A percentile compares a stretch with the other conserved stretches of the same genome.
Conservation (phyloP, 495 filamentous ascomycete genomes). For the Xylaria flabelliformis region DNA sequence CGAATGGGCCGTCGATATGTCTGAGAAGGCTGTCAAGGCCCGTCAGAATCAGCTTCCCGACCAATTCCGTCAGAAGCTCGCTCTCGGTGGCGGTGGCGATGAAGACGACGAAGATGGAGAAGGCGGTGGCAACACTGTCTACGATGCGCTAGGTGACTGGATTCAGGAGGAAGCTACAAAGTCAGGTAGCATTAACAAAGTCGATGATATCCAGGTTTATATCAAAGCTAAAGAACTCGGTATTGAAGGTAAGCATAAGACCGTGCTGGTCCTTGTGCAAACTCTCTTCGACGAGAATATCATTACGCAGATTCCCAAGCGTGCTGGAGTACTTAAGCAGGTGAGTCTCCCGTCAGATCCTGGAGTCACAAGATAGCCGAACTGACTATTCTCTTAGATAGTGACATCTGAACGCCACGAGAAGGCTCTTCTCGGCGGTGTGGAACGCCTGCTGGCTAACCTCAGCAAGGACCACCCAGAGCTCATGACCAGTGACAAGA, state of each 20-base stretch:
- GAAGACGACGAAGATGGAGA: slow-evolving; percentile 87
- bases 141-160: slow-evolving; percentile 95
- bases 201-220: slow-evolving; percentile 89
- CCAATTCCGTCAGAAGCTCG: slow-evolving; percentile 89
- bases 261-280: slow-evolving; percentile 88
- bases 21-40: slow-evolving; percentile 91
- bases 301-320: slow-evolving; percentile 75
- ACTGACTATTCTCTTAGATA: slow-evolving; percentile 62
- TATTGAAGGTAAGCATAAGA: slow-evolving; percentile 94
- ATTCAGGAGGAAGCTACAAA: slow-evolving; percentile 75
- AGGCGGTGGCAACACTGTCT: slow-evolving; percentile 75
- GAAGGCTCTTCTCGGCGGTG: slow-evolving; percentile 96
- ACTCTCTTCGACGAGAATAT: slow-evolving; percentile 93
- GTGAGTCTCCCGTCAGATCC: slow-evolving; percentile 42
- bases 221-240: slow-evolving; percentile 95
- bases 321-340: slow-evolving; percentile 86
- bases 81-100: slow-evolving; percentile 75
- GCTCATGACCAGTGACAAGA: slow-evolving; percentile 66
- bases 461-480: slow-evolving; percentile 78
- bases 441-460: slow-evolving; percentile 80
- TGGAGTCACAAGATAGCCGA: not conserved
- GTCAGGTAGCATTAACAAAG: slow-evolving; percentile 72
- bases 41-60: slow-evolving; percentile 88
- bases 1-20: slow-evolving; percentile 94
- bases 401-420: slow-evolving; percentile 89